A percentile compares a stretch with the other conserved stretches of the same genome.
Conservation (phyloP, 1,139 yeast species). For the Eremothecium gossypii region DNA sequence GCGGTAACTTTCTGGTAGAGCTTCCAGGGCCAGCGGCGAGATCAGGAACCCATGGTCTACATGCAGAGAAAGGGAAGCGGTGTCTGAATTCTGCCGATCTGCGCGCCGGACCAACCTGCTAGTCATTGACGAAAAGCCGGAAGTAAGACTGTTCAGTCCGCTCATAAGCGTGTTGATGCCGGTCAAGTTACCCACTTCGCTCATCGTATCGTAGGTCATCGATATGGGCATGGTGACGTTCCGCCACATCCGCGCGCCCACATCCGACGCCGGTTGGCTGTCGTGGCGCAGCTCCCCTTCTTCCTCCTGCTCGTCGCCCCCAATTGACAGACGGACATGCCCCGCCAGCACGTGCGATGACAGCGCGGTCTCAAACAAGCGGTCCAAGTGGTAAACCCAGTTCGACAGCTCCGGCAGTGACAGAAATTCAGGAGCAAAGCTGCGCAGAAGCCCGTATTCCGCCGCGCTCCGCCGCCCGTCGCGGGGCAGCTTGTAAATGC, state of each 20-base stretch:
- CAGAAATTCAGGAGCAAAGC: conserved; percentile 20
- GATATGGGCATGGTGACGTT: conserved; percentile 26
- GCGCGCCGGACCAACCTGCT: conserved; percentile 24
- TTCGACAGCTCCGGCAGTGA: conserved; percentile 23
- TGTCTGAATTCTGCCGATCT: not conserved
- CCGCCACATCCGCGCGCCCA: conserved; percentile 15
- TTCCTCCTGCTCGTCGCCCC: conserved; percentile 16
- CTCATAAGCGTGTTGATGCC: conserved; percentile 23
- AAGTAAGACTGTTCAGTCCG: conserved; percentile 1
- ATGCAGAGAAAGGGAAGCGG: conserved; percentile 1
- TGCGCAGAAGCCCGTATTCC: conserved; percentile 23
- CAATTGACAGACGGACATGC: conserved; percentile 11
- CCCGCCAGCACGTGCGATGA: conserved; percentile 28
- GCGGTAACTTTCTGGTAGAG: conserved; percentile 22
- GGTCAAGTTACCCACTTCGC: conserved; percentile 29
- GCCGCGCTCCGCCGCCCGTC: conserved; percentile 9
- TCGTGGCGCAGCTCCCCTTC: conserved; percentile 5
- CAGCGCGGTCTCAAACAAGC: conserved; percentile 17
- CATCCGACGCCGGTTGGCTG: conserved; percentile 3
- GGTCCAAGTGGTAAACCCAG: conserved; percentile 27
- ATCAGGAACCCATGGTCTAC: conserved; percentile 21
- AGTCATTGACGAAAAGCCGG: conserved; percentile 15
- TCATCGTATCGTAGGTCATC: conserved; percentile 29
- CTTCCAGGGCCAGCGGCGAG: conserved; percentile 21
- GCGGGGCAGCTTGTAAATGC: conserved; percentile 26